Conservation (phyloP, 352 stramenopile genomes). For the Globisporangium spiculum region DNA sequence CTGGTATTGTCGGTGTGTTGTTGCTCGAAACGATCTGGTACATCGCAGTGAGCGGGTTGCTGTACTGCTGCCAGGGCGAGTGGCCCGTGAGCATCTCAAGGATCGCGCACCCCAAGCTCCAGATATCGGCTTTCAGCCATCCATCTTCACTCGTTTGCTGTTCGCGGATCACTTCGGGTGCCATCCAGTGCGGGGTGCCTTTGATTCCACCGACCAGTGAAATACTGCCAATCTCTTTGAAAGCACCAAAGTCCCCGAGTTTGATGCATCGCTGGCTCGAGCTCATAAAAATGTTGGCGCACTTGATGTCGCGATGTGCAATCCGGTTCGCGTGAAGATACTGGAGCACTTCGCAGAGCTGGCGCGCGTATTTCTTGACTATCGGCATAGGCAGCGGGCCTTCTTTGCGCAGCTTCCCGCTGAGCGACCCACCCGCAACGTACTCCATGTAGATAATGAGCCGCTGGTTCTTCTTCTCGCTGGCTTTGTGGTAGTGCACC, state of each 20-base stretch:
- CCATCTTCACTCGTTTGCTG: slow-evolving; percentile 49
- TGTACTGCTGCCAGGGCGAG: slow-evolving; percentile 87
- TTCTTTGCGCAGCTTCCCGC: slow-evolving; percentile 44
- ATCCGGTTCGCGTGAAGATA: slow-evolving; percentile 89
- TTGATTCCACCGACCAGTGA: slow-evolving; percentile 80
- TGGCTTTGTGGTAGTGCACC: slow-evolving; percentile 64
- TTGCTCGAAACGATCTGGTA: slow-evolving; percentile 86
- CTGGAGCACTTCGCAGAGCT: slow-evolving; percentile 79
- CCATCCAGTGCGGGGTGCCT: slow-evolving; percentile 92
- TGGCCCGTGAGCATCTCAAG: slow-evolving; percentile 93
- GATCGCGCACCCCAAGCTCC: slow-evolving; percentile 90
- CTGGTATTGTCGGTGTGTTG: slow-evolving; percentile 57
- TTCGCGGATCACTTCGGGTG: slow-evolving; percentile 85
- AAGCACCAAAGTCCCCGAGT: slow-evolving; percentile 74
- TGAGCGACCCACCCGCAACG: slow-evolving; percentile 78
- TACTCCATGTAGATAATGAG: slow-evolving; percentile 89
- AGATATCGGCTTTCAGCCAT: slow-evolving; percentile 91
- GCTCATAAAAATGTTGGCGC: slow-evolving; percentile 78
- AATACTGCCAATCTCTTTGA: slow-evolving; percentile 65
- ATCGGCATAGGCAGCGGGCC: slow-evolving; percentile 41
- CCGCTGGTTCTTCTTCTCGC: slow-evolving; percentile 51
- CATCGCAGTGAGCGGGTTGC: slow-evolving; percentile 89
- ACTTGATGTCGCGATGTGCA: slow-evolving; percentile 87
- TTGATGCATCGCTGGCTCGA: slow-evolving; percentile 43
- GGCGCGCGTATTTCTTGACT: slow-evolving; percentile 64